These are phyloP conservation scores for Termitomyces sp. DNA, from an alignment of 768 basidiomycete genomes.

Conservation along the genomic window DNA sequence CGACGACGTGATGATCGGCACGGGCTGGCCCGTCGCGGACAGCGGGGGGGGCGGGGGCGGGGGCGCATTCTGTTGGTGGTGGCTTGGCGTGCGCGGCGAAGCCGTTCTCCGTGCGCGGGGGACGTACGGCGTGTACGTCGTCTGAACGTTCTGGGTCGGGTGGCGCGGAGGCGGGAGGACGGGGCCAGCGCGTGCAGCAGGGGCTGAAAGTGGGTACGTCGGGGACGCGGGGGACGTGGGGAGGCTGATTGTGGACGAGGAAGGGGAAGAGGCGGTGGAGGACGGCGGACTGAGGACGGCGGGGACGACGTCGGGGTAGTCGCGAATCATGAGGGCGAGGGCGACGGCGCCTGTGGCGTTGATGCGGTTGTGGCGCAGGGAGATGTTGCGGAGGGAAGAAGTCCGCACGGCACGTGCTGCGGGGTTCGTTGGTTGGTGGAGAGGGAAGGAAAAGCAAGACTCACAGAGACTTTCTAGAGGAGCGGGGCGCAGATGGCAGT, in stretches of 20 bases:
- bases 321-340: conserved; percentile 91
- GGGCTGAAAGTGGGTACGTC: conserved; percentile 19
- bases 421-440: neutral
- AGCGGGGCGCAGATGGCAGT: conserved; percentile 69
- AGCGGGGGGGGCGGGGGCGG: conserved; percentile 19
- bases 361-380: conserved; percentile 85
- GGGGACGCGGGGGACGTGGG: conserved; percentile 20
- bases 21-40: conserved; percentile 34
- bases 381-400: conserved; percentile 83
- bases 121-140: conserved; percentile 78
- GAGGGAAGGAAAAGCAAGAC: no score
- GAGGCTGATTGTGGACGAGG: conserved; percentile 26
- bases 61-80: neutral
- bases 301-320: conserved; percentile 81
- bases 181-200: conserved; percentile 23
- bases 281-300: conserved; percentile 18
- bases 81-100: conserved; percentile 32
- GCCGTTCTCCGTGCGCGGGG: conserved; percentile 40
- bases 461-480: conserved; percentile 77
- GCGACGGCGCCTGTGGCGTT: conserved; percentile 82
- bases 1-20: conserved; percentile 69
- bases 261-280: conserved; percentile 30
- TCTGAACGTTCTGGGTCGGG: conserved; percentile 49
- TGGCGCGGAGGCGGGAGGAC: conserved; percentile 35
- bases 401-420: conserved; percentile 79